Conservation (phyloP, 768 basidiomycete genomes). For the Tricholoma terreum region DNA sequence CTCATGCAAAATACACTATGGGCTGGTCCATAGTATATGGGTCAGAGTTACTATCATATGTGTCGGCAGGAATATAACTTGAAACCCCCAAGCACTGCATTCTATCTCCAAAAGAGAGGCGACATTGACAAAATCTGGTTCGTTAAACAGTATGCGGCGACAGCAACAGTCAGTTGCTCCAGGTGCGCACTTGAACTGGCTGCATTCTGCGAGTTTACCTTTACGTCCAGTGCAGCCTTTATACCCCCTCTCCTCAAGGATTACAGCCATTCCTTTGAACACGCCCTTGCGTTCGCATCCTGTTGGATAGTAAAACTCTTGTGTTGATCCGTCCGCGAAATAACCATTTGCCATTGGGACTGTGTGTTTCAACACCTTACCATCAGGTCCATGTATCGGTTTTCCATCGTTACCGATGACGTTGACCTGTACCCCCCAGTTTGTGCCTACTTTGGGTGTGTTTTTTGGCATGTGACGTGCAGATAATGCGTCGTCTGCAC, state of each 20-base stretch:
- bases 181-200: neutral
- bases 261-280: neutral
- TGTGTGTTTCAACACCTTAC: neutral
- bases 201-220: neutral
- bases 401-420: neutral
- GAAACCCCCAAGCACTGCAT: too few species aligned
- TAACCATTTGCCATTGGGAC: neutral
- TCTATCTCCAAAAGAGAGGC: too few species aligned
- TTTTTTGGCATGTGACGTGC: neutral
- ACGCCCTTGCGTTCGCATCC: neutral
- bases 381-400: neutral
- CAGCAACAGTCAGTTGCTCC: neutral
- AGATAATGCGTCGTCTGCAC: neutral
- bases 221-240: neutral
- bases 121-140: neutral
- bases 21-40: too few species aligned
- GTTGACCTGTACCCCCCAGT: constrained; percentile 12
- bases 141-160: neutral
- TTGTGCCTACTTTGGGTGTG: neutral
- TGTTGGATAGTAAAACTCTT: neutral
- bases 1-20: too few species aligned
- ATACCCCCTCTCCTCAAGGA: neutral
- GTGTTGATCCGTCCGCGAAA: neutral
- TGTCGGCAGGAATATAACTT: too few species aligned
- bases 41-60: too few species aligned